A percentile compares a stretch with the other conserved stretches of the same genome.
Conservation (phyloP, 805 yeast genomes). For the Yarrowia bubula region DNA sequence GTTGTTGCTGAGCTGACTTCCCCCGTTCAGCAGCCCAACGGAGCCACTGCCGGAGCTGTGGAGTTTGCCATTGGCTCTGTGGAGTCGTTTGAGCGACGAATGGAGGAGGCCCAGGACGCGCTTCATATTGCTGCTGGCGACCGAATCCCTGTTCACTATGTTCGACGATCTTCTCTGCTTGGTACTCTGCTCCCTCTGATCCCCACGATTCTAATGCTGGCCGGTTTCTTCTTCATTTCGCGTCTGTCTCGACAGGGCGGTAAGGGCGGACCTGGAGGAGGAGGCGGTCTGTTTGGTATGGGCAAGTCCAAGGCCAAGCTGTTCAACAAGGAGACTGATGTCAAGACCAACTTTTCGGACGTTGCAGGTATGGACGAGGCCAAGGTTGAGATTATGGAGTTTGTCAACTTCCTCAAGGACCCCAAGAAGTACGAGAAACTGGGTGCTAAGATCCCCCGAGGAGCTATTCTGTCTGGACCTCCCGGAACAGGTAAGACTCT, state of each 20-base stretch:
- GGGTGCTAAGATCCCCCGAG: constrained; percentile 98
- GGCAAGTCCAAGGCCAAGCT: constrained; percentile 89
- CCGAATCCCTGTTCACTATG: constrained; percentile 78
- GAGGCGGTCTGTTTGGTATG: constrained; percentile 76
- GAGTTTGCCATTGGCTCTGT: constrained; percentile 84
- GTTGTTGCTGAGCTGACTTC: constrained; percentile 63
- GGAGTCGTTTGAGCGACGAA: constrained; percentile 78
- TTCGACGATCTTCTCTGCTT: constrained; percentile 64
- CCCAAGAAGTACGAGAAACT: constrained; percentile 86
- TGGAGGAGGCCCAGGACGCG: constrained; percentile 73
- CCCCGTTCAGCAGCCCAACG: constrained; percentile 53
- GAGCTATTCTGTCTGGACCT: constrained; percentile 95
- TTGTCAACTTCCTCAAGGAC: constrained; percentile 86
- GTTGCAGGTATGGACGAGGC: constrained; percentile 98
- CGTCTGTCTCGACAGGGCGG: constrained; percentile 47
- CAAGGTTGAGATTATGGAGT: constrained; percentile 96
- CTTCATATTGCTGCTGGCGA: constrained; percentile 58
- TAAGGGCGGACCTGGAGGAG: constrained; percentile 61
- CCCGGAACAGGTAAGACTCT: constrained; percentile 99
- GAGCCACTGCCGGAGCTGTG: constrained; percentile 41
- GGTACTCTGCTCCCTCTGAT: constrained; percentile 67
- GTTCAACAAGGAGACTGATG: constrained; percentile 88
- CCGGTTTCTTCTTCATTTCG: constrained; percentile 82
- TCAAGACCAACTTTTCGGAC: constrained; percentile 83
- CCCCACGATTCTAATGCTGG: constrained; percentile 87